Percentiles rank a stretch among this genome's conserved stretches.
Evolutionary conservation across 345 rosid genomes (phyloP).

Genomic region (Triadica sebifera): DNA sequence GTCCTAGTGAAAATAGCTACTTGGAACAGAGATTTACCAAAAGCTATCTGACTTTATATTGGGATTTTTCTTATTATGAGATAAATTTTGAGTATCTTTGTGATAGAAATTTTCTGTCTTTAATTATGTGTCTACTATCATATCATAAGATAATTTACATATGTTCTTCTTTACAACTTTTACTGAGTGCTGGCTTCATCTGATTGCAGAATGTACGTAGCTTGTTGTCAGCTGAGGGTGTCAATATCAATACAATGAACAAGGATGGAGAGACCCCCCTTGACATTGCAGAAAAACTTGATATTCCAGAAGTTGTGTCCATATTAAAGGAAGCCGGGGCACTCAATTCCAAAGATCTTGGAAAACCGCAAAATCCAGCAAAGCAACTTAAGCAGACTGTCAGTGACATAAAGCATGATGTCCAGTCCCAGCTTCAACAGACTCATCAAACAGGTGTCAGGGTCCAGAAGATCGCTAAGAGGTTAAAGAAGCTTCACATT

Average conservation of each 20-base stretch:
- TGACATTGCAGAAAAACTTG: slow-evolving; percentile 77
- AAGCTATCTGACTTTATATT: neutral
- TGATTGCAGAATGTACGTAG: slow-evolving; percentile 66
- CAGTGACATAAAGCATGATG: slow-evolving; percentile 95
- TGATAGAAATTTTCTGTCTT: no score
- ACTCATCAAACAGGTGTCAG: slow-evolving; percentile 86
- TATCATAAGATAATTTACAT: neutral
- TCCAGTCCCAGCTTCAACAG: slow-evolving; percentile 90
- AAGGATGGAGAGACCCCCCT: slow-evolving; percentile 90
- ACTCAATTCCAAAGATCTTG: slow-evolving; percentile 63
- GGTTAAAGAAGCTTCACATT: slow-evolving; percentile 90
- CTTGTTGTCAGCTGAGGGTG: slow-evolving; percentile 65
- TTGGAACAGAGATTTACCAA: neutral
- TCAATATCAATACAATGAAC: slow-evolving; percentile 63
- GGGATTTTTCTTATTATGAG: neutral
- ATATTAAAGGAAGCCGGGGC: slow-evolving; percentile 80
- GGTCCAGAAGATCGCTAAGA: slow-evolving; percentile 87
- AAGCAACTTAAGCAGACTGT: slow-evolving; percentile 99
- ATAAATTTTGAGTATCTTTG: neutral
- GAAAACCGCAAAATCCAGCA: slow-evolving; percentile 71
- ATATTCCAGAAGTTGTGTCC: slow-evolving; percentile 49
- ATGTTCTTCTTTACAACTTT: slow-evolving; percentile 8
- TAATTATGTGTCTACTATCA: neutral
- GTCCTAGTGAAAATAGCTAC: neutral
- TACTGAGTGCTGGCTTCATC: slow-evolving; percentile 16